Percentiles rank a stretch among this genome's conserved stretches.
Conservation (phyloP, 1,139 yeast genomes). For the Pichia sp. region DNA sequence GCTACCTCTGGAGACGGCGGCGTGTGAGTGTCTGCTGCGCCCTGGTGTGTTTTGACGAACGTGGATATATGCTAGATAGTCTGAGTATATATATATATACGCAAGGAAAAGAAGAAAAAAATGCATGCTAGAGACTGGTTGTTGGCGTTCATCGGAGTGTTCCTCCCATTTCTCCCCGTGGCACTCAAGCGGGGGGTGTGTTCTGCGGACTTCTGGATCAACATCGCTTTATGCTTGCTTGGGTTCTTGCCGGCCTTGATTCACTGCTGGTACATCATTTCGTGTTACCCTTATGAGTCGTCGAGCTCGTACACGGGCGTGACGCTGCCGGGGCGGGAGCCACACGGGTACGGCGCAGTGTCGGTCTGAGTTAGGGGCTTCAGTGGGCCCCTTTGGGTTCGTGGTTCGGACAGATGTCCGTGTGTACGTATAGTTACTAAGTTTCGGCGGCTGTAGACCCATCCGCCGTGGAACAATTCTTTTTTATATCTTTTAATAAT, state of each 20-base stretch:
- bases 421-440: too few species aligned
- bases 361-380: slow-evolving; percentile 2
- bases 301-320: slow-evolving; percentile 31
- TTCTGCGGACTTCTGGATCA: slow-evolving; percentile 65
- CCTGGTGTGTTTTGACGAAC: too few species aligned
- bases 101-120: not conserved
- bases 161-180: slow-evolving; percentile 82
- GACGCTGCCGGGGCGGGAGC: slow-evolving; percentile 33
- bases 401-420: not conserved
- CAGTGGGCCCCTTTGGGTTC: not conserved
- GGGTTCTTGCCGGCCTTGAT: slow-evolving; percentile 81
- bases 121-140: slow-evolving; percentile 78
- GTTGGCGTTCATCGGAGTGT: slow-evolving; percentile 71
- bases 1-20: not conserved
- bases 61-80: too few species aligned
- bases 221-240: slow-evolving; percentile 66
- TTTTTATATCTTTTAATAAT: not conserved
- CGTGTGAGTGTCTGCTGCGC: not conserved
- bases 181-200: slow-evolving; percentile 69
- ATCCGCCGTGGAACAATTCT: not conserved
- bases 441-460: too few species aligned
- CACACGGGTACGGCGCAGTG: slow-evolving; percentile 25
- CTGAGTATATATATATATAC: not conserved
- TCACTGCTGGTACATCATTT: slow-evolving; percentile 59
- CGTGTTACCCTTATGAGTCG: slow-evolving; percentile 49